A percentile compares a stretch with the other conserved stretches of the same genome.
phyloP scores from a whole-genome alignment of 2,329 filamentous ascomycete species.

The Penicillium sp. region DNA sequence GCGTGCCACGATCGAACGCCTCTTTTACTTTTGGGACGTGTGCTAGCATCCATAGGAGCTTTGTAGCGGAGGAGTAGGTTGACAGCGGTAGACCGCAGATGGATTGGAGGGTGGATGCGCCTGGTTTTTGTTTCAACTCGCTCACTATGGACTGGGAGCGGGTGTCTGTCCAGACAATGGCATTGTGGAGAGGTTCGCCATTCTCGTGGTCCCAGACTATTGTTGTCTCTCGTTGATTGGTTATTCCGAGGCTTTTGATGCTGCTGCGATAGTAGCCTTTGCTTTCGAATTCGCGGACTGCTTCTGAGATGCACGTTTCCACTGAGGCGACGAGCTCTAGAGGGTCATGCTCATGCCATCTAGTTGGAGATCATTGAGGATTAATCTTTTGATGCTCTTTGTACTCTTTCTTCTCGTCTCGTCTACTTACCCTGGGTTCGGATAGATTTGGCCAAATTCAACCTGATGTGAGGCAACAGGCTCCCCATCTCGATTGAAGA shows the following conservation, averaged over 20 bases:
- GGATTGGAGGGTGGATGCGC: constrained; percentile 65
- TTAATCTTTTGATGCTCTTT: neutral
- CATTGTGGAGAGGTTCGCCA: constrained; percentile 77
- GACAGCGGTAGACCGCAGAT: constrained; percentile 79
- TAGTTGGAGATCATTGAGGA: constrained; percentile 33
- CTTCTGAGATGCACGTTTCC: constrained; percentile 73
- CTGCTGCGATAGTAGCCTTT: constrained; percentile 63
- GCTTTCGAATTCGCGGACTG: constrained; percentile 65
- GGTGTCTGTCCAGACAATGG: constrained; percentile 88
- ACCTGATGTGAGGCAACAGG: constrained; percentile 81
- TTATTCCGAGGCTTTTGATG: constrained; percentile 78
- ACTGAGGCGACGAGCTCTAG: constrained; percentile 72
- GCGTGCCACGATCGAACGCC: constrained; percentile 70
- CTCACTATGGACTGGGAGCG: constrained; percentile 72
- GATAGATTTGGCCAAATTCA: constrained; percentile 81
- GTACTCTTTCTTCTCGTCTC: neutral
- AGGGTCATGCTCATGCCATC: constrained; percentile 88
- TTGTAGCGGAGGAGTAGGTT: constrained; percentile 83
- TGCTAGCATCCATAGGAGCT: constrained; percentile 76
- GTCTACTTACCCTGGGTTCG: constrained; percentile 70
- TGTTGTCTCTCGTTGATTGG: constrained; percentile 87
- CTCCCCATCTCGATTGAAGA: constrained; percentile 77
- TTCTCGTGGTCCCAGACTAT: constrained; percentile 80
- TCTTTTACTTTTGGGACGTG: constrained; percentile 69
- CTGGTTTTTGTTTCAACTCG: constrained; percentile 67